Evolutionary conservation across 2,329 filamentous ascomycete species (phyloP), one percentile per base, ranked within the genome.

Genomic region (Aspergillus costaricaensis): DNA sequence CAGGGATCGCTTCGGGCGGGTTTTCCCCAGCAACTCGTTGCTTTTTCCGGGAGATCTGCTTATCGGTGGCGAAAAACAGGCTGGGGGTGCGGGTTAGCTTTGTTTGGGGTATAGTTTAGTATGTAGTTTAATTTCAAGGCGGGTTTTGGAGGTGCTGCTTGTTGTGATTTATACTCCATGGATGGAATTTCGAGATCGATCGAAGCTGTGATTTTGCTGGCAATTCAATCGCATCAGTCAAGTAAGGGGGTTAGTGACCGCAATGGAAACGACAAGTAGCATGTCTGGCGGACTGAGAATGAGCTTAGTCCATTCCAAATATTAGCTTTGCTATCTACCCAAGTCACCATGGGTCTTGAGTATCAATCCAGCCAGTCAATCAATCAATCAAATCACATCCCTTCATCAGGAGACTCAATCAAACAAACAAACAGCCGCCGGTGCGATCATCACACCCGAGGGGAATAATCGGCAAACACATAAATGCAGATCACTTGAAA

Each of bases 301-400:
- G 41, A 44, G 19, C 19, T 44, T 44, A 44, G 41, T 44, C 41
- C 41, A 44, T 44, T 44, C 41, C 41, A 44, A 44, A 44, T 44
- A 44, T 44, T 44, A 44, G 41, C 41, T 44, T 44, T 44, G 41
- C 41, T 44, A 44, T 44, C 41, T 44, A 23, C 41, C 41, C 41
- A 44, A 44, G 41, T 44, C 41, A 44, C 41, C 41, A 36, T 36
- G 41, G 41, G 41, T 44, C 19, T 36, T 30, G 50, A 53, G 36
- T 53, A 53, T 49, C 43, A 49, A 49, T 36, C 25, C 44, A 44
- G 23, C 49, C 62, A 53, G 49, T 36, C 49, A 59, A 52, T 27
- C 55, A 58, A 56, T 56, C 41, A 44, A 44, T 44, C 60, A 59
- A 62, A 65, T 67, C 25, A 27, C 60, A 65, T 67, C 32, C 32